These are phyloP conservation scores for Oemleria cerasiformis DNA, from an alignment of 306 rosid genomes.

Conservation along the genomic window DNA sequence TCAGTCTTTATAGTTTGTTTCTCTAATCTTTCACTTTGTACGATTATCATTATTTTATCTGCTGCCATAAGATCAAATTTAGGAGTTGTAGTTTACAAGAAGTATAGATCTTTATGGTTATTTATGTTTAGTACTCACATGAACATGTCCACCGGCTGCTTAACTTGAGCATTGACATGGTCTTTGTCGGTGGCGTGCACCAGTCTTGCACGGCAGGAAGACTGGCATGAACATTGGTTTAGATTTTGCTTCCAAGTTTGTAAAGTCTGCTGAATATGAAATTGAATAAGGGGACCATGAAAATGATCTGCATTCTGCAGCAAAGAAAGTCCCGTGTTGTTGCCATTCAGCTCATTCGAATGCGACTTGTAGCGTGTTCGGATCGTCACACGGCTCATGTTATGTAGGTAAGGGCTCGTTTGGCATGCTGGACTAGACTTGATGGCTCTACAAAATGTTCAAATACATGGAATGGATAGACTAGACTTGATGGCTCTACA, in stretches of 20 bases:
- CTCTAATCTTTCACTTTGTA: neutral
- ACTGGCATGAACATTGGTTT: neutral
- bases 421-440: neutral
- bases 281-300: neutral
- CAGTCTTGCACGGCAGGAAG: constrained; percentile 6
- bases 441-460: neutral
- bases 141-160: neutral
- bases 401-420: neutral
- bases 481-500: neutral
- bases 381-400: neutral
- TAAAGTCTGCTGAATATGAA: neutral
- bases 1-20: neutral
- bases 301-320: neutral
- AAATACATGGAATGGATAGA: no score
- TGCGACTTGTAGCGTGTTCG: neutral
- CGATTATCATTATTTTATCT: neutral
- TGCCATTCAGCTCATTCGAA: neutral
- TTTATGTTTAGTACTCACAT: neutral
- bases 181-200: neutral
- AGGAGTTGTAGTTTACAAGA: neutral
- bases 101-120: neutral
- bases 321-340: neutral
- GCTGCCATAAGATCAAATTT: neutral
- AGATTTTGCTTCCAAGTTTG: constrained; percentile 6
- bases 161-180: neutral